Conservation (phyloP, 768 basidiomycete genomes). For the Leccinum rimulosum region DNA sequence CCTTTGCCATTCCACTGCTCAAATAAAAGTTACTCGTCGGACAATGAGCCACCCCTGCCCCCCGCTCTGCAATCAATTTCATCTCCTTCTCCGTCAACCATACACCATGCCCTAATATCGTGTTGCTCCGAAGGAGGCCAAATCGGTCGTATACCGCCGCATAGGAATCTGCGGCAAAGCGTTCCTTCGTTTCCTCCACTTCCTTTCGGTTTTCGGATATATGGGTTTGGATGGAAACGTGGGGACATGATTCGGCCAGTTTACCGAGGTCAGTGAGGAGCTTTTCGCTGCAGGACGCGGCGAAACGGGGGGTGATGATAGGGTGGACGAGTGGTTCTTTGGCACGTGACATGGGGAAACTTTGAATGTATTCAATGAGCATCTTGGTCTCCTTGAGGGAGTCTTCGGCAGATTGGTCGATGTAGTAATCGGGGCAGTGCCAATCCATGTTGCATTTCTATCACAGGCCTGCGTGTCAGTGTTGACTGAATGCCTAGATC, state of each 20-base stretch:
- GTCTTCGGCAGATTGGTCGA: conserved; percentile 49
- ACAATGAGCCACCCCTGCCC: conserved; percentile 85
- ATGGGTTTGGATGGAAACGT: conserved; percentile 84
- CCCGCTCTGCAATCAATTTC: conserved; percentile 55
- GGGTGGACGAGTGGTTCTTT: conserved; percentile 72
- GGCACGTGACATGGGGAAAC: conserved; percentile 37
- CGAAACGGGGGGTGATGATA: conserved; percentile 90
- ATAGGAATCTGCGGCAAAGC: conserved; percentile 72
- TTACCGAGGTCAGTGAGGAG: conserved; percentile 59
- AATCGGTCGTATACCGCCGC: conserved; percentile 76
- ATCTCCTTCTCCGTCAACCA: conserved; percentile 73
- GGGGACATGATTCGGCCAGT: conserved; percentile 53
- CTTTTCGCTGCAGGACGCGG: conserved; percentile 73
- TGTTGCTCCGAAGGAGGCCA: conserved; percentile 70
- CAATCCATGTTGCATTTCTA: conserved; percentile 38
- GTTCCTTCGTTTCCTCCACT: conserved; percentile 54
- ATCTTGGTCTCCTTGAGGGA: conserved; percentile 62
- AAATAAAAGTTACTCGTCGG: conserved; percentile 92
- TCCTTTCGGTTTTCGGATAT: conserved; percentile 80
- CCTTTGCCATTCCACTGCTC: conserved; percentile 74
- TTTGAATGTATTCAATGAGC: conserved; percentile 66
- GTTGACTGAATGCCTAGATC: neutral
- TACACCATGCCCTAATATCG: conserved; percentile 83
- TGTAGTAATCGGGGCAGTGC: conserved; percentile 67
- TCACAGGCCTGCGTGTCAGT: conserved; percentile 13